These are phyloP conservation scores for Peronospora farinosa DNA, from an alignment of 352 stramenopile species.

Conservation along the genomic window DNA sequence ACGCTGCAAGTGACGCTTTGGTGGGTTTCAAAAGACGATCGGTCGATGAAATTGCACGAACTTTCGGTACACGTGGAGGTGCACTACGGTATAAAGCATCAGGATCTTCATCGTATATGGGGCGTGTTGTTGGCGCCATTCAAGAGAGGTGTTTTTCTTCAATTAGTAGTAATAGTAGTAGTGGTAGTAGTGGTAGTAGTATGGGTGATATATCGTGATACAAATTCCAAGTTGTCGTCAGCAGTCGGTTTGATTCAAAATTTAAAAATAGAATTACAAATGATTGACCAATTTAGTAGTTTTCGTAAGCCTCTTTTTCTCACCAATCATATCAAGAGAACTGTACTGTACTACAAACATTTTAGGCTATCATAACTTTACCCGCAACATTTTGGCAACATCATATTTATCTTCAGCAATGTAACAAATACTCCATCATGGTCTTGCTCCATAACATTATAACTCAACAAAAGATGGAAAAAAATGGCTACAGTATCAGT, in stretches of 20 bases:
- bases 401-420: too few species aligned
- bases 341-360: too few species aligned
- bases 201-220: conserved; percentile 5
- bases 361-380: too few species aligned
- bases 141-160: background rate
- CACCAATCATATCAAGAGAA: background rate
- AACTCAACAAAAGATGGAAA: conserved; percentile 8
- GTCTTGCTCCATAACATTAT: conserved; percentile 8
- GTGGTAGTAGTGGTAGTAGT: too few species aligned
- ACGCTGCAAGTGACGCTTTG: conserved; percentile 42
- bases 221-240: conserved; percentile 24
- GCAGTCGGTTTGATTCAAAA: conserved; percentile 24
- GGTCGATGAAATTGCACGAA: conserved; percentile 48
- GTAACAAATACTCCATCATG: conserved; percentile 21
- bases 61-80: conserved; percentile 40
- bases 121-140: conserved; percentile 20
- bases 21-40: conserved; percentile 60
- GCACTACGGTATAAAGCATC: conserved; percentile 42
- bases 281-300: conserved; percentile 16
- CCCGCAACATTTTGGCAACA: too few species aligned
- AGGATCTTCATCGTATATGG: conserved; percentile 33
- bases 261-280: conserved; percentile 25
- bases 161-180: too few species aligned
- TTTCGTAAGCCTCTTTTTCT: background rate
- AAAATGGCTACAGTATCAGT: background rate